These are phyloP conservation scores for Apiospora kogelbergensis DNA, from an alignment of 2,329 filamentous ascomycete genomes.

Conservation along the genomic window DNA sequence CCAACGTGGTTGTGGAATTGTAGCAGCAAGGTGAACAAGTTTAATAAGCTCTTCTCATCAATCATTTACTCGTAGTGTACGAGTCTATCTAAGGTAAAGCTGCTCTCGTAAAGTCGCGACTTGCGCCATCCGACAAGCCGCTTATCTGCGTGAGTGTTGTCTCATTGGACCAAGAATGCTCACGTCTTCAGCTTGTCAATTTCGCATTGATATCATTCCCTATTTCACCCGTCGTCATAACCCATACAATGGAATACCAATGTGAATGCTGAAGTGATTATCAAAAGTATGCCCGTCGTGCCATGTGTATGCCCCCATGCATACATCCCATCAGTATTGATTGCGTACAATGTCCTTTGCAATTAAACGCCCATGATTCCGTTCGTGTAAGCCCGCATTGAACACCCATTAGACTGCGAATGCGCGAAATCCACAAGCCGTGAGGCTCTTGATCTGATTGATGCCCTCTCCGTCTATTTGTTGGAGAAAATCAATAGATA, in stretches of 20 bases:
- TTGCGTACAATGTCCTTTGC: neutral
- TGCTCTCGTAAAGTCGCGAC: neutral
- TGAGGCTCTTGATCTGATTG: neutral
- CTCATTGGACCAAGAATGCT: neutral
- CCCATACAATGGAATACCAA: neutral
- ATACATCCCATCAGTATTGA: neutral
- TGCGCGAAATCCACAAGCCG: neutral
- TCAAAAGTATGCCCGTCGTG: conserved; percentile 1
- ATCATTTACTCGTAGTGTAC: neutral
- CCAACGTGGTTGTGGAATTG: no score
- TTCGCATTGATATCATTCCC: neutral
- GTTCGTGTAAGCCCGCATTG: neutral
- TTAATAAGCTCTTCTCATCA: neutral
- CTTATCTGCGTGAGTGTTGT: neutral
- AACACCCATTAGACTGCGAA: neutral
- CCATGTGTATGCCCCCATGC: neutral
- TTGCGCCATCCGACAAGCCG: neutral
- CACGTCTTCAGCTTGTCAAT: neutral
- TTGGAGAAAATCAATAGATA: neutral
- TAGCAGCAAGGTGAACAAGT: neutral
- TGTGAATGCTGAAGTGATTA: neutral
- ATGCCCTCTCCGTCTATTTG: neutral
- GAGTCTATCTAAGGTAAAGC: neutral
- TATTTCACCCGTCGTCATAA: neutral
- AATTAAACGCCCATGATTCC: neutral